Base-by-base conservation (phyloP, 2,329 filamentous ascomycete genomes). In the Lojkania enalia region DNA sequence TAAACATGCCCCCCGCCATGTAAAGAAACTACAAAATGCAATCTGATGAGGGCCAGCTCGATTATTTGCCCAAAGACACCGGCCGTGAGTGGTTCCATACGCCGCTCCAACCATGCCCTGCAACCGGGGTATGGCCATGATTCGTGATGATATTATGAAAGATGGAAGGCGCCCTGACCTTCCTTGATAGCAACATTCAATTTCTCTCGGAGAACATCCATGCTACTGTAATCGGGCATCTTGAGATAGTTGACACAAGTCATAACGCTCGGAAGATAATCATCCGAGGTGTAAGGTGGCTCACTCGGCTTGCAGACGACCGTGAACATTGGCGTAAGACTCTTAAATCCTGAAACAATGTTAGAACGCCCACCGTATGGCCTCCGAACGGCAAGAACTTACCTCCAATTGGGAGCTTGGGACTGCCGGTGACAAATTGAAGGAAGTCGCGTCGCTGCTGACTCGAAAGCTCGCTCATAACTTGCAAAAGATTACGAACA, bases 181-280 rank as follows among this genome's bases (percentile, higher is more conserved):
- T 99, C 95, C 70, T 84, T 88, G 67, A 96, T 95, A 19, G 94
- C 95, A 54, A 86, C 86, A 54, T 82, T 84, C 42, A 99, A 78
- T 69, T 89, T 88, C 66, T 86, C 81, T 63, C 81, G 85, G 72
- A 99, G 83, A 39, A 86, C 79, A 1, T 88, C 82, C 51, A 95
- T 74, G 57, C 76, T 84, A 55, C 85, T 92, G 72, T 99, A 99
- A 71, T 99, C 90, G 15, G 94, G 94, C 64, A 99, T 80, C 74
- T 99, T 99, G 61, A 99, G 83, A 69, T 99, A 99, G 71, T 99
- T 99, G 72, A 96, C 94, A 69, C 95, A 99, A 9, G 95, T 99
- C 95, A 99, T 99, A 69, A 99, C 95, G 67, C 91, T 97, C 11
- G 95, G 94, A n/a, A 99, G 80, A 63, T 97, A 99, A 74, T 99